Evolutionary conservation across 2,329 filamentous ascomycete genomes (phyloP).

Genomic region (Elsinoe ampelina): DNA sequence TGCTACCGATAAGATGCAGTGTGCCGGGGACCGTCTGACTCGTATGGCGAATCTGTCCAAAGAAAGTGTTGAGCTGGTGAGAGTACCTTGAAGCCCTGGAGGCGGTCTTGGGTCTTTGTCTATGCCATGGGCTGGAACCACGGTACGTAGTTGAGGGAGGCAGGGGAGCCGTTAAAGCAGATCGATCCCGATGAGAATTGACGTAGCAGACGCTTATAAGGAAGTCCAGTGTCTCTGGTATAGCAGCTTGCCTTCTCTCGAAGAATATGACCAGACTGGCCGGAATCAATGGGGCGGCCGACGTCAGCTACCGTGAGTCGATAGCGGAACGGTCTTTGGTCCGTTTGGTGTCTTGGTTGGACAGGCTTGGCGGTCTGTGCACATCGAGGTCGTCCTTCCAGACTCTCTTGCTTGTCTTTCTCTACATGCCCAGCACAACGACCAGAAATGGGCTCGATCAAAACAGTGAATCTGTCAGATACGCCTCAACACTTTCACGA

Average conservation of each 20-base stretch:
- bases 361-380: too few relatives aligned
- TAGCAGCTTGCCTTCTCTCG: neutral
- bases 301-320: slow-evolving; percentile 3
- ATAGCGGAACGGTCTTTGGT: slow-evolving; percentile 1
- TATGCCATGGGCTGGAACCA: neutral
- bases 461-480: neutral
- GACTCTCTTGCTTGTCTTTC: too few relatives aligned
- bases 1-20: neutral
- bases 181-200: neutral
- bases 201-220: neutral
- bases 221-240: neutral
- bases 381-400: too few relatives aligned
- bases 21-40: too few relatives aligned
- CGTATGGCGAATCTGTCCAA: too few relatives aligned
- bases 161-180: neutral
- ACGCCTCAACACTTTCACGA: slow-evolving; percentile 16
- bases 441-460: too few relatives aligned
- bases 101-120: neutral
- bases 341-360: too few relatives aligned
- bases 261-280: neutral
- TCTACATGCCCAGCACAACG: too few relatives aligned
- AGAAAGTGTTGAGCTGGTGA: neutral
- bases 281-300: neutral
- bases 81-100: neutral
- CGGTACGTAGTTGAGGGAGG: neutral